These are phyloP conservation scores for Nitzschia sp. DNA, from an alignment of 108 stramenopile genomes.

Conservation along the genomic window DNA sequence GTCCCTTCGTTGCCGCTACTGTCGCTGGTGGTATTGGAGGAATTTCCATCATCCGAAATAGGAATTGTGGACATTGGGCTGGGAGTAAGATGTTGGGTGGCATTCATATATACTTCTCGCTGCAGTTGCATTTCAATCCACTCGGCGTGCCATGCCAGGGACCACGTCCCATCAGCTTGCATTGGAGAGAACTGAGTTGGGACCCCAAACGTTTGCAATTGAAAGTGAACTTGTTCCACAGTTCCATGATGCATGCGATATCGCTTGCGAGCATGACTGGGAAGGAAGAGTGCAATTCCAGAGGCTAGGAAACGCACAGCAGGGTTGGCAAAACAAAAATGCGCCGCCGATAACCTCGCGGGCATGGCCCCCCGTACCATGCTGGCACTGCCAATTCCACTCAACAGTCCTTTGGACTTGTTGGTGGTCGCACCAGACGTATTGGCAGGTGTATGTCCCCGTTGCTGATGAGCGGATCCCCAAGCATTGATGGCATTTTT, in stretches of 20 bases:
- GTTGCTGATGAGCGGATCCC: too few relatives aligned
- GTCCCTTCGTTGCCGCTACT: neutral
- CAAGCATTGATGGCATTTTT: too few relatives aligned
- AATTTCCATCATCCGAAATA: neutral
- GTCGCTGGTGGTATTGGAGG: neutral
- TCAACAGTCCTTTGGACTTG: neutral
- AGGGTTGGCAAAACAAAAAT: slow-evolving; percentile 1
- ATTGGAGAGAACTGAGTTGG: slow-evolving; percentile 4
- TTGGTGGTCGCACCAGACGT: neutral
- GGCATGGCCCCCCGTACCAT: neutral
- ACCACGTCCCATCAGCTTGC: slow-evolving; percentile 6
- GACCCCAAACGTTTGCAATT: slow-evolving; percentile 33
- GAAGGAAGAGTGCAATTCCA: neutral
- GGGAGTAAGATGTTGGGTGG: neutral
- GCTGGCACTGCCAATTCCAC: too few relatives aligned
- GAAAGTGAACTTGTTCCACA: slow-evolving; percentile 3
- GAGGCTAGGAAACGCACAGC: neutral
- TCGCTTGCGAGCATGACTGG: neutral
- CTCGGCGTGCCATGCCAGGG: slow-evolving; percentile 14
- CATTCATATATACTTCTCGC: neutral
- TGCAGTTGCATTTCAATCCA: slow-evolving; percentile 14
- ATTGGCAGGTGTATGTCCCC: neutral
- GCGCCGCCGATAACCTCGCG: neutral
- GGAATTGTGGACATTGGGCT: neutral
- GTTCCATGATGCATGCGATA: slow-evolving; percentile 20